phyloP scores from a whole-genome alignment of 129 eudicot species.

The Scalesia atractyloides region DNA sequence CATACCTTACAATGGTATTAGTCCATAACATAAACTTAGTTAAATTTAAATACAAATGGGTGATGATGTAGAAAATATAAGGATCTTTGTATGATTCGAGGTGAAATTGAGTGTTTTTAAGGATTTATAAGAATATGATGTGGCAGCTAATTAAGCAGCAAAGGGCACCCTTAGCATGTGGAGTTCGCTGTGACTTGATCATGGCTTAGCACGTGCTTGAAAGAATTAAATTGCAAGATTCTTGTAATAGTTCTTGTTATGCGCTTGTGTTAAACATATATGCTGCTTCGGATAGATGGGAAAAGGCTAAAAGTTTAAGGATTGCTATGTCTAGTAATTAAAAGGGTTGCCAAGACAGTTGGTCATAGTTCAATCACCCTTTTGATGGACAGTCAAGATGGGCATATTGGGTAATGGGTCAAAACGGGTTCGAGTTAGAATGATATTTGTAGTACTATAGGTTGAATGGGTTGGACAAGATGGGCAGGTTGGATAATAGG shows the following conservation, averaged over 20 bases:
- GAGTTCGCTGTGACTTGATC: slow-evolving; percentile 46
- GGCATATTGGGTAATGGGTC: background rate
- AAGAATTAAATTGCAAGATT: slow-evolving; percentile 29
- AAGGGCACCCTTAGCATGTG: slow-evolving; percentile 29
- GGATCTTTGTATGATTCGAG: too few species aligned
- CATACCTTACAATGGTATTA: too few species aligned
- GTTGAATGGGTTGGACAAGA: background rate
- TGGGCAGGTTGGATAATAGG: background rate
- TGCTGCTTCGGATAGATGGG: slow-evolving; percentile 80
- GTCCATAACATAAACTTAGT: too few species aligned
- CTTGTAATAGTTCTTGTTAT: slow-evolving; percentile 28
- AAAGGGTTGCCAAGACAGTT: slow-evolving; percentile 45
- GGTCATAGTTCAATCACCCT: slow-evolving; percentile 45
- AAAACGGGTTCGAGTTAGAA: background rate
- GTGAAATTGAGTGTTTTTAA: too few species aligned
- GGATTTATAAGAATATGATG: too few species aligned
- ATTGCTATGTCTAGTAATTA: slow-evolving; percentile 34
- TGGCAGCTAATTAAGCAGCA: too few species aligned
- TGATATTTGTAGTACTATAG: background rate
- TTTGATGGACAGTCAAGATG: background rate
- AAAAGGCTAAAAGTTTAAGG: slow-evolving; percentile 59
- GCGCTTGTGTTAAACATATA: slow-evolving; percentile 61
- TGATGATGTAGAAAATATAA: too few species aligned
- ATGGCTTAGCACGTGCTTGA: slow-evolving; percentile 50
- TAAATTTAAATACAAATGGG: too few species aligned